Evolutionary conservation across 2,329 filamentous ascomycete species (phyloP).

Genomic region (Diplodia scrobiculata): DNA sequence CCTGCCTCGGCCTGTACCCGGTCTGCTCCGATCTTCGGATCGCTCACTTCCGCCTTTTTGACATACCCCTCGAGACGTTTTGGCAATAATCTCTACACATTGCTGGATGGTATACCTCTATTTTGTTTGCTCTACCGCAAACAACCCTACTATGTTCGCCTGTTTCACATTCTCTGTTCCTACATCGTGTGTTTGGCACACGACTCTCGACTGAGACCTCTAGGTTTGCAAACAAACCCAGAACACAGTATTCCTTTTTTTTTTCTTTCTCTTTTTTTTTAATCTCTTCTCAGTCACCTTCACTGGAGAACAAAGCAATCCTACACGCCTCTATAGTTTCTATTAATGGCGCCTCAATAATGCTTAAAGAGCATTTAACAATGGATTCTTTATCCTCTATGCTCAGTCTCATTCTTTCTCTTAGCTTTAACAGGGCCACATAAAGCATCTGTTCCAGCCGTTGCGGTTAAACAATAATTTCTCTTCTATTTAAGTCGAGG

Average conservation of each 20-base stretch:
- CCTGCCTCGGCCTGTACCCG: conserved; percentile 13
- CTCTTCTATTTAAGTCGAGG: background rate
- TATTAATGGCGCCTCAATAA: background rate
- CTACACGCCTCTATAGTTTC: background rate
- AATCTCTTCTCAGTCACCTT: background rate
- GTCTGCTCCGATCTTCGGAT: conserved; percentile 19
- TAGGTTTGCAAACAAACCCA: too few relatives aligned
- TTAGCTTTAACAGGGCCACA: background rate
- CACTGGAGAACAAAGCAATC: background rate
- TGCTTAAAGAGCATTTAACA: background rate
- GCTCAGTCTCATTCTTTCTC: background rate
- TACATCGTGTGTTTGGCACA: too few relatives aligned
- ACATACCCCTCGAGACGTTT: background rate
- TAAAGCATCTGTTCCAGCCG: background rate
- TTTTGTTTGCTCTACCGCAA: background rate
- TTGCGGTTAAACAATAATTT: background rate
- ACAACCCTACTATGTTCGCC: background rate
- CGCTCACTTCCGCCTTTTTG: background rate
- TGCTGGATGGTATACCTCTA: background rate
- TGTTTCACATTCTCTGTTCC: background rate
- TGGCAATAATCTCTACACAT: background rate
- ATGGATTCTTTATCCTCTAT: background rate
- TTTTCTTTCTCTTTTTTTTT: background rate
- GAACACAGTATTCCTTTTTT: background rate
- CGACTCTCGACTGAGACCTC: too few relatives aligned